Evolutionary conservation across 441 rosid species (phyloP).

Genomic region (Sinapis alba): DNA sequence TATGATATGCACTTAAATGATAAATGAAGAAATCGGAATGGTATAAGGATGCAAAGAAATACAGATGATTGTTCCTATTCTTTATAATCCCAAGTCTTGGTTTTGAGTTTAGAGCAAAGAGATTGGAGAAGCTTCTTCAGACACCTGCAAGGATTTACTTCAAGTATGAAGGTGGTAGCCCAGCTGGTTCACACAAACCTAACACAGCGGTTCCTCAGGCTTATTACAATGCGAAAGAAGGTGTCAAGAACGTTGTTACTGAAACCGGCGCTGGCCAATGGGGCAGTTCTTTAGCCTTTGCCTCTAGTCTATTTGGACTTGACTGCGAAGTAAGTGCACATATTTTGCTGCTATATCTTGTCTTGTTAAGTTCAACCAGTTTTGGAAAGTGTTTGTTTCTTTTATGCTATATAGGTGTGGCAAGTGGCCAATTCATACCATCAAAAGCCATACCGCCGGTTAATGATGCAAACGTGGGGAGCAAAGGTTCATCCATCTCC

Average conservation of each 20-base stretch:
- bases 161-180: constrained; percentile 93
- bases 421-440: constrained; percentile 93
- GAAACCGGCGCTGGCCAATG: constrained; percentile 99
- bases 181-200: constrained; percentile 96
- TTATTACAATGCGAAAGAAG: constrained; percentile 77
- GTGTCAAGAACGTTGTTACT: constrained; percentile 76
- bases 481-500: constrained; percentile 96
- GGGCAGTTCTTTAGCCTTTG: constrained; percentile 93
- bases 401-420: constrained; percentile 68
- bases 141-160: constrained; percentile 94
- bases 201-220: constrained; percentile 90
- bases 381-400: constrained; percentile 27
- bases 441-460: constrained; percentile 84
- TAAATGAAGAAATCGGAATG: too few relatives aligned
- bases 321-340: constrained; percentile 60
- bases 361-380: neutral
- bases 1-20: neutral
- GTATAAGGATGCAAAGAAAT: too few relatives aligned
- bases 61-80: neutral
- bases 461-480: constrained; percentile 99
- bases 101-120: constrained; percentile 70
- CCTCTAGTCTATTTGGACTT: constrained; percentile 81
- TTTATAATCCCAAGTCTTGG: too few relatives aligned
- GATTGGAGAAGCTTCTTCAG: constrained; percentile 84
- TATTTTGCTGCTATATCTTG: neutral